Percentiles rank a stretch among this genome's conserved stretches.
phyloP scores from a whole-genome alignment of 2,329 filamentous ascomycete genomes.

The Magnaporthiopsis incrustans region DNA sequence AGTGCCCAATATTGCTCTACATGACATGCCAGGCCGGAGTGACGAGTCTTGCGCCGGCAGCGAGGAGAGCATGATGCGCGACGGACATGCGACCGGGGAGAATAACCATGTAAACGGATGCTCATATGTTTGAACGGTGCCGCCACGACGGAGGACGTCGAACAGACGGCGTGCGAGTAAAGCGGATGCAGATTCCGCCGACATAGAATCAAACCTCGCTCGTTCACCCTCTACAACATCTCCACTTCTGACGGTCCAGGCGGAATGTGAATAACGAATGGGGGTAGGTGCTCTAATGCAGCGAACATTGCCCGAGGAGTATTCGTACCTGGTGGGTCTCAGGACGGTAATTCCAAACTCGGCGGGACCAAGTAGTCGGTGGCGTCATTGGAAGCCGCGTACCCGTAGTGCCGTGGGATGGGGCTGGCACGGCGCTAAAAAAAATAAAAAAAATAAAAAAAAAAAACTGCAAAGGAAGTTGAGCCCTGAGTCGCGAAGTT shows the following conservation, averaged over 20 bases:
- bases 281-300: constrained; percentile 1
- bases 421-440: too few relatives aligned
- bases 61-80: background rate
- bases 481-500: too few relatives aligned
- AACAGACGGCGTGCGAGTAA: background rate
- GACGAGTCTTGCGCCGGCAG: background rate
- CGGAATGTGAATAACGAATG: background rate
- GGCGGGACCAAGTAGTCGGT: too few relatives aligned
- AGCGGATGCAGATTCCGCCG: background rate
- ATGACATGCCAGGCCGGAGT: background rate
- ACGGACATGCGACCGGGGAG: background rate
- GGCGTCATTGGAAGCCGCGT: too few relatives aligned
- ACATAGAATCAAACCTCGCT: too few relatives aligned
- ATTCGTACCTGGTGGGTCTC: too few relatives aligned
- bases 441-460: too few relatives aligned
- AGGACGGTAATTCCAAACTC: too few relatives aligned
- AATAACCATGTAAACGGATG: background rate
- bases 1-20: background rate
- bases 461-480: too few relatives aligned
- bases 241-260: constrained; percentile 14
- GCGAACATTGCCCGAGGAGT: too few relatives aligned
- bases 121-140: background rate
- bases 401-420: too few relatives aligned
- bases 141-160: background rate
- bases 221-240: constrained; percentile 3